Percentiles rank a stretch among this genome's conserved stretches.
Evolutionary conservation across 352 stramenopile species (phyloP).

Genomic region (Pythium rhizo-oryzae): DNA sequence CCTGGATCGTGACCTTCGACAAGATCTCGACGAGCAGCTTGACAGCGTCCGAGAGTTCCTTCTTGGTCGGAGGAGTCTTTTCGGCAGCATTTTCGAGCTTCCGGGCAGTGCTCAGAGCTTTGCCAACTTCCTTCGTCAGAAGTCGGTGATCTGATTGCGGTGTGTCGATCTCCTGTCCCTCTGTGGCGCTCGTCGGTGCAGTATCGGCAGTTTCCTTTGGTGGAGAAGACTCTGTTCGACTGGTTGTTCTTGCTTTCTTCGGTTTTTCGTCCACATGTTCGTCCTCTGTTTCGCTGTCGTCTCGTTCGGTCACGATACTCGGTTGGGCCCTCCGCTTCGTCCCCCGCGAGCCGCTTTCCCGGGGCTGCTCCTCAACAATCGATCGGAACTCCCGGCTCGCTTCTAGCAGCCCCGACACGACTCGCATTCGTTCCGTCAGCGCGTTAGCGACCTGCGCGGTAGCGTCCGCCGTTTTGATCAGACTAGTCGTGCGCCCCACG

Average conservation of each 20-base stretch:
- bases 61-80: neutral
- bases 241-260: neutral
- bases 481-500: neutral
- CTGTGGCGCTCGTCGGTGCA: no score
- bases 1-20: neutral
- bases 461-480: neutral
- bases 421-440: neutral
- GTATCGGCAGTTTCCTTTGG: neutral
- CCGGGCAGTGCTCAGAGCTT: neutral
- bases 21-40: neutral
- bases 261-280: neutral
- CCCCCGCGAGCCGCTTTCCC: neutral
- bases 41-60: neutral
- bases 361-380: no score
- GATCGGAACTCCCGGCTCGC: neutral
- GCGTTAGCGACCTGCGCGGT: neutral
- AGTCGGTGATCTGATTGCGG: neutral
- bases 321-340: neutral
- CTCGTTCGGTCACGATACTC: neutral
- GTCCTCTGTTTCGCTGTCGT: neutral
- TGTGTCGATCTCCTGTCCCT: neutral
- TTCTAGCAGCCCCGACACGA: neutral
- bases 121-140: neutral
- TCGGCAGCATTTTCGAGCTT: neutral
- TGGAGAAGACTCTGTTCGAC: neutral